phyloP scores from a whole-genome alignment of 108 stramenopile genomes.

The Cylindrotheca closterium region DNA sequence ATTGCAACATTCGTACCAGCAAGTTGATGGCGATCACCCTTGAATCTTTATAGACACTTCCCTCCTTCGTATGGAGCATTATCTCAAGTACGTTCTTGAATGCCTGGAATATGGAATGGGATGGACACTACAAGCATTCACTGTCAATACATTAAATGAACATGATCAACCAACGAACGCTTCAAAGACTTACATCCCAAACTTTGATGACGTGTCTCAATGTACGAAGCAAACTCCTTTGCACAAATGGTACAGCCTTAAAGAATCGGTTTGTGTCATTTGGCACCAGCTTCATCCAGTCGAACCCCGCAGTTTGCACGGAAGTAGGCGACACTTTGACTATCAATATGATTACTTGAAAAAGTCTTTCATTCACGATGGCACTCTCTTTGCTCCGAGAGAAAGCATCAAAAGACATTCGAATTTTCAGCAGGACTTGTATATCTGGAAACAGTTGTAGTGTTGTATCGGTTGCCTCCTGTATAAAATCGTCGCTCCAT shows the following conservation, averaged over 20 bases:
- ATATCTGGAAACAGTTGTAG: slow-evolving; percentile 55
- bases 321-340: slow-evolving; percentile 32
- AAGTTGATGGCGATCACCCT: slow-evolving; percentile 7
- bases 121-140: neutral
- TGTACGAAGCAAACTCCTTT: slow-evolving; percentile 14
- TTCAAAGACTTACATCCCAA: slow-evolving; percentile 20
- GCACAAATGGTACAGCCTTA: slow-evolving; percentile 9
- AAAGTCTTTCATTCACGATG: slow-evolving; percentile 14
- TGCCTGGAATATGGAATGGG: slow-evolving; percentile 5
- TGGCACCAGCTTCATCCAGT: slow-evolving; percentile 74
- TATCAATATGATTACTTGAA: slow-evolving; percentile 37
- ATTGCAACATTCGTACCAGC: slow-evolving; percentile 1
- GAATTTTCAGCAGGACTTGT: slow-evolving; percentile 49
- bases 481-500: slow-evolving; percentile 13
- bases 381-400: slow-evolving; percentile 1
- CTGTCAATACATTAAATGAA: too few species aligned
- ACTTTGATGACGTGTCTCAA: slow-evolving; percentile 6
- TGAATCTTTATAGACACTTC: neutral
- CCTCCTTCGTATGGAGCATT: slow-evolving; percentile 21
- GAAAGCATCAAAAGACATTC: slow-evolving; percentile 52
- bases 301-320: slow-evolving; percentile 44
- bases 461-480: slow-evolving; percentile 8
- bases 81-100: slow-evolving; percentile 23
- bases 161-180: too few species aligned
- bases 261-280: slow-evolving; percentile 17